Base-by-base conservation (phyloP, 2,329 filamentous ascomycete genomes). In the Pyrenochaeta sp. region DNA sequence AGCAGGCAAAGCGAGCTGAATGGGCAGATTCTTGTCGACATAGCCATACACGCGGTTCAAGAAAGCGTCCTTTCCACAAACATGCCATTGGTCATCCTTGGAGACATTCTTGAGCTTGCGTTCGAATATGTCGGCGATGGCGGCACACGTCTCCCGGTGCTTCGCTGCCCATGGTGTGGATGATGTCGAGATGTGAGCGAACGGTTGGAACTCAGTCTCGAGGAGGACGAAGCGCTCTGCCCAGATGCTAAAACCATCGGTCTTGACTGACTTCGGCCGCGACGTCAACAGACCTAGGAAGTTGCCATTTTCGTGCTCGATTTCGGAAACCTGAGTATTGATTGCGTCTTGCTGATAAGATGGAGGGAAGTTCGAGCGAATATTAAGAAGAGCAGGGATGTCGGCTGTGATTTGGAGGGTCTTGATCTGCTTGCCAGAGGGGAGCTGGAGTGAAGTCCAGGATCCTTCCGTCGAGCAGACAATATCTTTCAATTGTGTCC, bases 1-100 rank as follows among this genome's bases (percentile, higher is more conserved):
- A 0, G 85, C 85, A 0, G 86, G 86, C 1, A 88, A 76, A 24
- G 66, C 65, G 19, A 72, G 61, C 6, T 66, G 66, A n/a, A 75
- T 72, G 0, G 66, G 69, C 54, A 66, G 51, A 37, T 65, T 66
- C 43, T 65, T 65, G 39, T 66, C 66, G 15, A 74, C 70, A 46
- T 69, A 74, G 22, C 65, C 69, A 30, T 68, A 67, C 2, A 73
- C 68, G 1, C 69, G 62, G 47, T 67, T 64, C 27, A 72, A 50
- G 50, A 75, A 75, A 19, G 50, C 51, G 12, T 67, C 56, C 9
- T 68, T 67, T 8, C 72, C 72, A 32, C 58, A 54, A 34, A 63
- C 48, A 19, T 65, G 42, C 72, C 72, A 75, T 48, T 72, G 66
- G 37, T 75, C 72, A 47, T 72, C 61, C 22, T 60, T 62, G 10